phyloP scores from a whole-genome alignment of 495 filamentous ascomycete genomes.

The Delitschia confertaspora region DNA sequence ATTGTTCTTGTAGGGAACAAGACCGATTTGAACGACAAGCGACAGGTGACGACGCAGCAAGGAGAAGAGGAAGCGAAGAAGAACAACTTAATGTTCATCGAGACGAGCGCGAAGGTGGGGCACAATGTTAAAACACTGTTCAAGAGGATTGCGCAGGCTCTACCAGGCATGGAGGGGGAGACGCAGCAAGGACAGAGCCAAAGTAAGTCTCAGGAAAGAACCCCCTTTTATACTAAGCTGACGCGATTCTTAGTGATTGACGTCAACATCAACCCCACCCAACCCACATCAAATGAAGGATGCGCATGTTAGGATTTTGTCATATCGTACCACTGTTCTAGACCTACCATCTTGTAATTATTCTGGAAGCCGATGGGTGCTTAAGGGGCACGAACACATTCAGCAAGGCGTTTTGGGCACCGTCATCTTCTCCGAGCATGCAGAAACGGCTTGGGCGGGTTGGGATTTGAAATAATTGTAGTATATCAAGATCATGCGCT shows the following conservation, averaged over 20 bases:
- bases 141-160: conserved; percentile 90
- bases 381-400: conserved; percentile 13
- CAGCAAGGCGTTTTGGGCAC: conserved; percentile 25
- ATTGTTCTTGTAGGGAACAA: conserved; percentile 98
- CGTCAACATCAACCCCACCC: conserved; percentile 75
- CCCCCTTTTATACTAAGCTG: conserved; percentile 16
- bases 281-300: conserved; percentile 63
- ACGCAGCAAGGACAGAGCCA: conserved; percentile 34
- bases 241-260: conserved; percentile 63
- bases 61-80: conserved; percentile 98
- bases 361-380: conserved; percentile 8
- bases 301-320: conserved; percentile 56
- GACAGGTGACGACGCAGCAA: conserved; percentile 87
- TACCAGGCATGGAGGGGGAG: conserved; percentile 91
- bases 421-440: conserved; percentile 5
- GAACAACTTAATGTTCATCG: conserved; percentile 94
- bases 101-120: conserved; percentile 95
- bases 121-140: conserved; percentile 98
- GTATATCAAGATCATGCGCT: conserved; percentile 19
- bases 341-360: conserved; percentile 23
- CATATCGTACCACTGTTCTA: too few species aligned
- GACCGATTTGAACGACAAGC: conserved; percentile 95
- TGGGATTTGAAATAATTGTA: conserved; percentile 21
- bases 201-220: conserved; percentile 49
- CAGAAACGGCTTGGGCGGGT: conserved; percentile 9